Base-by-base conservation (phyloP, 371 early-diverging fungal species). In the Saksenaea oblongispora region DNA sequence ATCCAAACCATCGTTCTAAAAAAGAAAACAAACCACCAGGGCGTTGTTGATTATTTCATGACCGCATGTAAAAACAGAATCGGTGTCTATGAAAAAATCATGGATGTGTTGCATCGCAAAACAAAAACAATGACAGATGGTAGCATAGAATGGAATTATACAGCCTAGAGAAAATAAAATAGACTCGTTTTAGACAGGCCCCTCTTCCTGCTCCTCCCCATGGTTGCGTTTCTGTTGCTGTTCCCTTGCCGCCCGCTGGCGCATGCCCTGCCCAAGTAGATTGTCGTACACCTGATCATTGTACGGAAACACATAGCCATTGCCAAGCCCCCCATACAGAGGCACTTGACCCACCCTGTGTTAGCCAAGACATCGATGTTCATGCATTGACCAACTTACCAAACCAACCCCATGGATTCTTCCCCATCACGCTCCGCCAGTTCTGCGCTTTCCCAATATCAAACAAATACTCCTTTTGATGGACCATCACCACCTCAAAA, bases 221-320 rank as follows among this genome's bases (percentile, higher is more conserved):
- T n/a, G 7, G 5, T 47, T 17, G 22, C 51, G 22, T 47, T n/a
- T 2, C 51, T 41, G n/a, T 5, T 17, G 42, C 42, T 41, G 42
- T 5, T 18, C n/a, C 22, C 51, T 17, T 47, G 51, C 51, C 22
- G 17, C 51, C 7, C 72, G 61, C 42, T 85, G 86, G 1, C 73
- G 73, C 9, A 71, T 59, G 13, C 84, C 87, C 26, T 75, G 76
- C 15, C 64, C 64, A 1, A 82, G 64, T 15, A 84, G 66, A 3
- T 72, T 61, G 5, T 63, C 42, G 61, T 79, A 83, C 8, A 78
- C 73, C n/a, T 66, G 61, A 18, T 80, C 75, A 58, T 79, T 84
- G 61, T 77, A 87, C 8, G 81, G 80, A 44, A 77, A 84, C 5
- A 80, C 70, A 42, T 71, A 65, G 1, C 87, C 87, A 62, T 82